Base-by-base conservation (phyloP, 306 rosid species). In the Canavalia ensiformis region DNA sequence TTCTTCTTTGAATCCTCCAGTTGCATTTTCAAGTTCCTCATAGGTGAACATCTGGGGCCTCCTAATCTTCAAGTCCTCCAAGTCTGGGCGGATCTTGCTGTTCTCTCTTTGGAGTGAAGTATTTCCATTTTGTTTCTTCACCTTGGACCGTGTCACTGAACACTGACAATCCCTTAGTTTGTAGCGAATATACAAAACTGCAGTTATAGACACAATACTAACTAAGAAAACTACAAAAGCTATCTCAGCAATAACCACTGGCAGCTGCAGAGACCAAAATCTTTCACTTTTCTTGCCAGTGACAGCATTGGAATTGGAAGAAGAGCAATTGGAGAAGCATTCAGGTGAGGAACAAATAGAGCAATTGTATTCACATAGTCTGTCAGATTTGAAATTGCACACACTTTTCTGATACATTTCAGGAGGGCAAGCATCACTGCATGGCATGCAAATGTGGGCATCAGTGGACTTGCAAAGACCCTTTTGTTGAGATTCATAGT, bases 361-460 rank as follows among this genome's bases (percentile, higher is more conserved):
- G 71, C 99, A 95, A 76, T 93, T 95, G 88, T 95, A 93, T 49
- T 83, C 91, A 87, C 99, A 95, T 1, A 81, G 31, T 68, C 90
- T 90, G 78, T 95, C 98, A 63, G 84, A 89, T 55, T 68, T 86
- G 86, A 69, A 74, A 58, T 67, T 73, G 72, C 99, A 95, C 46
- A 76, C 84, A 44, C 75, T 73, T 57, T 79, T 89, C 83, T 78
- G 87, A 81, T 88, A 89, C 99, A 91, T 95, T 77, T 91, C 95
- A 45, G 82, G 39, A 37, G 97, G 87, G 83, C 99, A 95, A 60
- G 49, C 87, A 74, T 65, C 70, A 58, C 91, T 93, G 85, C 99
- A 95, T 11, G 91, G 92, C 85, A 91, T 47, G 81, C 99, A 95
- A 77, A 93, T 75, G 0, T 46, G 88, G 63, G 90, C 90, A 68